Conservation (phyloP, 495 filamentous ascomycete genomes). For the Halenospora varia region DNA sequence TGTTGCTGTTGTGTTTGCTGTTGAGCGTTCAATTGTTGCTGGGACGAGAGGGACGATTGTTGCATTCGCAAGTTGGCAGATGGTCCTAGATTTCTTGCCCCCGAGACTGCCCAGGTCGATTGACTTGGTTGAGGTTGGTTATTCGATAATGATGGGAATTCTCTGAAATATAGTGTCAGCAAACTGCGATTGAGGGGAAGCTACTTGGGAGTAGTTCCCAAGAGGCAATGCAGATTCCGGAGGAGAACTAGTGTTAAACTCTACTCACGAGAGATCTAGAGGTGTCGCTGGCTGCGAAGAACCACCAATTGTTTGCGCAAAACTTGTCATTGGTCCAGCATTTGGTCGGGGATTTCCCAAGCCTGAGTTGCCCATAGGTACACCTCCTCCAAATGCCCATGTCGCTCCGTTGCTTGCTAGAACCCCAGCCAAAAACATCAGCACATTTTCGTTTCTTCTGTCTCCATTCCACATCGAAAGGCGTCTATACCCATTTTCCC, state of each 20-base stretch:
- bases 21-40: constrained; percentile 48
- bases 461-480: neutral
- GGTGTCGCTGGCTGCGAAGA: constrained; percentile 69
- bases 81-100: constrained; percentile 42
- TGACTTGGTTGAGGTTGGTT: constrained; percentile 54
- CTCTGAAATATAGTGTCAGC: constrained; percentile 41
- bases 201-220: neutral
- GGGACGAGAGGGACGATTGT: constrained; percentile 40
- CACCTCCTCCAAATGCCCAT: constrained; percentile 66
- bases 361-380: constrained; percentile 66
- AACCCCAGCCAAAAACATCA: constrained; percentile 27
- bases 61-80: constrained; percentile 61
- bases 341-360: constrained; percentile 57
- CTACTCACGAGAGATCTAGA: constrained; percentile 77
- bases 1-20: constrained; percentile 50
- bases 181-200: constrained; percentile 4
- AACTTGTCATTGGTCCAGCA: constrained; percentile 61
- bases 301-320: constrained; percentile 76
- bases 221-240: neutral
- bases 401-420: constrained; percentile 60
- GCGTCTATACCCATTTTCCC: constrained; percentile 64
- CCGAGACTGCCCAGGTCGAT: constrained; percentile 58
- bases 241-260: constrained; percentile 3
- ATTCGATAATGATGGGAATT: constrained; percentile 80
- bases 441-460: constrained; percentile 23